Evolutionary conservation across 169 alveolate genomes (phyloP).

Genomic region (Cryptosporidium ryanae): DNA sequence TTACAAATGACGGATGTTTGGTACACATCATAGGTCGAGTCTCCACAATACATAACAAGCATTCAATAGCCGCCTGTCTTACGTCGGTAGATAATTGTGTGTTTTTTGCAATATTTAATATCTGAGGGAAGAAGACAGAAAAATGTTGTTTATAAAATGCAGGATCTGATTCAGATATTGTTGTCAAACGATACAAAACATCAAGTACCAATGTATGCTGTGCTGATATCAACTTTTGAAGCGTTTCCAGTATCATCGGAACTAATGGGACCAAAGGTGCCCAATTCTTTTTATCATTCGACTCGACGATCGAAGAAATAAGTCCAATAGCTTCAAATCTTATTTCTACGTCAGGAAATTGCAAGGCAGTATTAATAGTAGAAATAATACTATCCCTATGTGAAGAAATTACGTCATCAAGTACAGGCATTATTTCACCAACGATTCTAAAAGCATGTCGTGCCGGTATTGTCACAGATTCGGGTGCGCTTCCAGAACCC

Average conservation of each 20-base stretch:
- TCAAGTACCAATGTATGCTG: slow-evolving; percentile 72
- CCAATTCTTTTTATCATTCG: slow-evolving; percentile 66
- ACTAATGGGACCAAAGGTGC: slow-evolving; percentile 58
- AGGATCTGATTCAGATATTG: slow-evolving; percentile 69
- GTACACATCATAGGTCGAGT: slow-evolving; percentile 72
- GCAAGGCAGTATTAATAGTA: slow-evolving; percentile 66
- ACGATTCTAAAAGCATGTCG: slow-evolving; percentile 70
- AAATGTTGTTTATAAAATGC: slow-evolving; percentile 69
- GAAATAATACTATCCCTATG: slow-evolving; percentile 71
- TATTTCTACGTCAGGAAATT: slow-evolving; percentile 63
- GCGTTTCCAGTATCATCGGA: slow-evolving; percentile 46
- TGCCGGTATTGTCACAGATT: slow-evolving; percentile 61
- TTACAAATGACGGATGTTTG: slow-evolving; percentile 55
- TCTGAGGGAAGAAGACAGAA: slow-evolving; percentile 55
- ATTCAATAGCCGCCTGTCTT: slow-evolving; percentile 72
- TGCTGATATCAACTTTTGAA: slow-evolving; percentile 58
- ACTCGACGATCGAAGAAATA: slow-evolving; percentile 61
- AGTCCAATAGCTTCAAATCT: slow-evolving; percentile 70
- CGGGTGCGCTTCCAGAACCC: slow-evolving; percentile 42
- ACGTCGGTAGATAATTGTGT: slow-evolving; percentile 52
- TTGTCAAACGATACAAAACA: slow-evolving; percentile 62
- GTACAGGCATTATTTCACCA: slow-evolving; percentile 71
- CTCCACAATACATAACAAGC: slow-evolving; percentile 63
- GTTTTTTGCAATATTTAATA: slow-evolving; percentile 50
- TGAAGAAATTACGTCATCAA: slow-evolving; percentile 57